Evolutionary conservation across 1,139 yeast species (phyloP).

Genomic region (Debaryomyces subglobosus): DNA sequence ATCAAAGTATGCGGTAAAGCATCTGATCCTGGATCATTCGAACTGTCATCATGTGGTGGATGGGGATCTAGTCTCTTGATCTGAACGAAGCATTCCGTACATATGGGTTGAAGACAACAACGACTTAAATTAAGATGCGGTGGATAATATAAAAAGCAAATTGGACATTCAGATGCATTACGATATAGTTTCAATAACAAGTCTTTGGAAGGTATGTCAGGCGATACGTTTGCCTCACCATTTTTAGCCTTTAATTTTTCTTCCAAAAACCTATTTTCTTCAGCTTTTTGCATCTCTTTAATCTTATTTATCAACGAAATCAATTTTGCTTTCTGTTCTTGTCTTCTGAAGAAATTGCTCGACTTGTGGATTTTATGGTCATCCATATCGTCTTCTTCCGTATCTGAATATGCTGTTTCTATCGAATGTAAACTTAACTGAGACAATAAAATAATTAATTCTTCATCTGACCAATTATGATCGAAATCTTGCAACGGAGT

Average conservation of each 20-base stretch:
- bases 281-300: conserved; percentile 55
- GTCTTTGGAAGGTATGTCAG: conserved; percentile 32
- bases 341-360: conserved; percentile 50
- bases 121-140: conserved; percentile 76
- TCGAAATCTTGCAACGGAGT: conserved; percentile 86
- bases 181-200: conserved; percentile 54
- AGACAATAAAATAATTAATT: conserved; percentile 59
- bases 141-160: conserved; percentile 89
- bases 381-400: conserved; percentile 58
- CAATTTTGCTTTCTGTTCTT: conserved; percentile 55
- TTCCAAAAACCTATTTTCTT: conserved; percentile 51
- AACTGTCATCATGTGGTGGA: conserved; percentile 74
- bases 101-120: conserved; percentile 91
- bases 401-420: conserved; percentile 56
- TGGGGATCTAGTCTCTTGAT: conserved; percentile 94
- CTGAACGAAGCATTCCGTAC: conserved; percentile 96
- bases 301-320: conserved; percentile 52
- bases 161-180: conserved; percentile 83
- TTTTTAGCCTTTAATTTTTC: conserved; percentile 31
- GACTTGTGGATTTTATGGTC: conserved; percentile 61
- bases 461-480: conserved; percentile 72
- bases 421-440: conserved; percentile 62
- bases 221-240: conserved; percentile 16
- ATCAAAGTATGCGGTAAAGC: conserved; percentile 63
- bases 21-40: conserved; percentile 24